Evolutionary conservation across 2,329 filamentous ascomycete genomes (phyloP), one percentile per base, ranked within the genome.

Genomic region (Colletotrichum cereale): DNA sequence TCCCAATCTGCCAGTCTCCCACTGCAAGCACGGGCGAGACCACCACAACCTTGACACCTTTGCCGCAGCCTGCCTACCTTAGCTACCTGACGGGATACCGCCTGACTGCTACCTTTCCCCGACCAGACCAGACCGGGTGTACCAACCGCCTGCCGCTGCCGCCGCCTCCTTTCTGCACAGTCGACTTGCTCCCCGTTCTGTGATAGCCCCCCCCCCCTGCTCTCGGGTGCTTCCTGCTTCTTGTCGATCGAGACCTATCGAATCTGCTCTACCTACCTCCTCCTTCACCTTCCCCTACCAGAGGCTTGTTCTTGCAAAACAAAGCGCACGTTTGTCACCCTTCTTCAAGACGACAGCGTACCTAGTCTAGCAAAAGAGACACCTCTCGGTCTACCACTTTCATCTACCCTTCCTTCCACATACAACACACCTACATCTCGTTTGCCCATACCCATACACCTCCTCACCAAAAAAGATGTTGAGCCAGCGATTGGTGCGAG

Each of bases 401-500:
- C 53, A 52, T 29, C 18, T 53, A 12, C 34, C 64, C 48, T 56
- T 65, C 64, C 48, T 56, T 65, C 57, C 29, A 26, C 47, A 50
- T 31, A 34, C 42, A 18, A 47, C 36, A 55, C 26, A 18, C 47
- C 62, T 38, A 55, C 38, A 42, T 56, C 62, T 56, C 44, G 53
- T 47, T 61, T 62, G 68, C 60, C 52, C n/a, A n/a, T n/a, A n/a
- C n/a, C 62, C 62, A 50, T 70, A 62, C 38, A 31, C 26, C 62
- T n/a, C 52, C 16, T 44, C 53, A 72, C 85, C 76, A 21, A 76
- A 77, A 77, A 79, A 73, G 73, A 88, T 88, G 87, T 79, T 88
- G 75, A 83, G 84, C 74, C 84, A 82, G 77, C 86, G 86, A 78
- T 79, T 90, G 76, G 78, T 86, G 76, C 87, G 85, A 76, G 78